Evolutionary conservation across 805 yeast genomes (phyloP), one percentile per base, ranked within the genome.

Genomic region (Ogataea sp.): DNA sequence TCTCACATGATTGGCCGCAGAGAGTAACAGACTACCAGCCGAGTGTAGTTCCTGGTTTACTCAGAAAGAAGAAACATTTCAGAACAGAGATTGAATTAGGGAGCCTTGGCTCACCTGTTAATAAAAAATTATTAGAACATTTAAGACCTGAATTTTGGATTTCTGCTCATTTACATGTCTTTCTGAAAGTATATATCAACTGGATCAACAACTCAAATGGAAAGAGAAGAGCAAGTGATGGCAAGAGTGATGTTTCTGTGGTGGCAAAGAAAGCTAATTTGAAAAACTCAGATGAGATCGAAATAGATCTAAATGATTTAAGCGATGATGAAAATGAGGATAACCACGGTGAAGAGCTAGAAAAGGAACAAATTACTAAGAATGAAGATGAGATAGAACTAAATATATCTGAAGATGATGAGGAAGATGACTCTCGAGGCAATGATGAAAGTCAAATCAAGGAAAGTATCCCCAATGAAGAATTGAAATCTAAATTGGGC

Each of bases 1-100:
- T n/a, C n/a, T n/a, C n/a, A n/a, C 98, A 93, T 59, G 98, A 93
- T 63, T 93, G 98, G 98, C 98, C 98, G 0, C 78, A 69, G 31
- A 85, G 83, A 3, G 78, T 89, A 9, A 82, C 71, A 32, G 60
- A 74, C 5, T 61, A 72, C 56, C 97, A 30, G 3, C 21, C 21
- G 11, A n/a, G 97, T 0, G 58, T 83, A 49, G 15, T 66, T n/a
- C 45, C 56, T 0, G 41, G 49, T 20, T 61, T 93, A 10, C 50
- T 90, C 20, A 51, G 53, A 21, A 46, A 50, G 11, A 93, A 93
- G 55, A 85, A 83, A 0, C 83, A 70, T 51, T 84, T 93, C 56
- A 65, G 61, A 43, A 50, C 52, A 2, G 97, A 90, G 56, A 70
- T 88, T 1, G 59, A 67, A 2, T 61, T 61, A 2, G 75, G 77